Conservation (phyloP, 2,329 filamentous ascomycete genomes). For the Aspergillus fumigatiaffinis region DNA sequence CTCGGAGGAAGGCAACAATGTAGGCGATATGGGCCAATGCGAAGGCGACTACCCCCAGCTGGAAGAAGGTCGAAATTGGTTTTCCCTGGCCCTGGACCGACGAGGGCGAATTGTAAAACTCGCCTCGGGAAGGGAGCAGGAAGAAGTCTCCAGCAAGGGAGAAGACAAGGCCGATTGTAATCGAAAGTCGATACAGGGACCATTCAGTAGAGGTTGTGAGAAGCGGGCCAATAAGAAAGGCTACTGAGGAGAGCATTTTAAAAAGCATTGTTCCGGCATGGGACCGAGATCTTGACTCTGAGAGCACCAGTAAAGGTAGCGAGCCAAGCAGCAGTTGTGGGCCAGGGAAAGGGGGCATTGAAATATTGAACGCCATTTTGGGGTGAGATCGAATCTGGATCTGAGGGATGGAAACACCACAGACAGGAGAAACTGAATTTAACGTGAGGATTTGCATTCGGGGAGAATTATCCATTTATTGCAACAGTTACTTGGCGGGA, state of each 20-base stretch:
- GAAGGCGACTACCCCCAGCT: conserved; percentile 26
- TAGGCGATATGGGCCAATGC: conserved; percentile 28
- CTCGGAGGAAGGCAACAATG: conserved; percentile 23
- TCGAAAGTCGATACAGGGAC: conserved; percentile 15
- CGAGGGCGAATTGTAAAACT: conserved; percentile 14
- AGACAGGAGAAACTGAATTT: not conserved
- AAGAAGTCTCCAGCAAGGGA: conserved; percentile 24
- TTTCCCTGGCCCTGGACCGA: conserved; percentile 1
- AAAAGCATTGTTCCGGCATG: conserved; percentile 23
- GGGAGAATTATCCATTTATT: not conserved
- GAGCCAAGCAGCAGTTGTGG: conserved; percentile 20
- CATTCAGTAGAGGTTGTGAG: conserved; percentile 15
- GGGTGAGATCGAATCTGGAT: not conserved
- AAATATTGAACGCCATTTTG: not conserved
- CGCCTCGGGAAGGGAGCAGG: conserved; percentile 21
- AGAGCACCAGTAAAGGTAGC: conserved; percentile 23
- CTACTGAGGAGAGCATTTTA: conserved; percentile 27
- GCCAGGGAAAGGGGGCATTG: conserved; percentile 6
- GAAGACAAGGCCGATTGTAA: conserved; percentile 22
- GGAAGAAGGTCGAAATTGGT: conserved; percentile 21
- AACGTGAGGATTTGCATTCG: not conserved
- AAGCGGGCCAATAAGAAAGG: conserved; percentile 23
- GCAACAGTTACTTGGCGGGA: not conserved
- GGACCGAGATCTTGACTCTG: conserved; percentile 20
- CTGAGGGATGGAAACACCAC: not conserved